These are phyloP conservation scores for Cystofilobasidium ferigula DNA, from an alignment of 768 basidiomycete species.

Conservation along the genomic window DNA sequence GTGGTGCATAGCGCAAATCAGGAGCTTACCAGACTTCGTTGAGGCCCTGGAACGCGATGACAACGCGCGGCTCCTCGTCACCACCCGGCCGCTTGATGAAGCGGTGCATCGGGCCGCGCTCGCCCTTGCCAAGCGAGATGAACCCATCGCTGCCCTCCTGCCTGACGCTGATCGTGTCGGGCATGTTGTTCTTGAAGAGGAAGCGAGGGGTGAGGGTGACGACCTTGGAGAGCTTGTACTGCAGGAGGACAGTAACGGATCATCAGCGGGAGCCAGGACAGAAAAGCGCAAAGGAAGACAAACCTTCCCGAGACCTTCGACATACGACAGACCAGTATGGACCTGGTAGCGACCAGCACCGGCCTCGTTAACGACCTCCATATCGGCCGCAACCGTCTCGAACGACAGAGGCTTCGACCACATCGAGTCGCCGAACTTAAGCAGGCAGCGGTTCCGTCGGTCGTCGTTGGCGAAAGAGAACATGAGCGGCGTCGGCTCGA, in stretches of 20 bases:
- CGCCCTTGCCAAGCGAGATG: conserved; percentile 54
- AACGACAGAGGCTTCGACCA: conserved; percentile 93
- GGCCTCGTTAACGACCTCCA: conserved; percentile 61
- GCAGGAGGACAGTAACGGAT: background rate
- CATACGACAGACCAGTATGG: conserved; percentile 80
- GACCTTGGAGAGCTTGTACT: conserved; percentile 87
- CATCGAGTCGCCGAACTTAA: conserved; percentile 65
- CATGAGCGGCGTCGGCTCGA: conserved; percentile 63
- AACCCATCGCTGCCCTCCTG: conserved; percentile 63
- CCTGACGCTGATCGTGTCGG: conserved; percentile 61
- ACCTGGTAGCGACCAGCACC: conserved; percentile 53
- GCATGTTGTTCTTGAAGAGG: conserved; percentile 69
- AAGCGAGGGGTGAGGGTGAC: conserved; percentile 85
- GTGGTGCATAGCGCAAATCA: background rate
- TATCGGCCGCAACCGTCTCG: conserved; percentile 86
- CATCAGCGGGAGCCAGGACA: background rate
- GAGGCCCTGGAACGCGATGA: conserved; percentile 73
- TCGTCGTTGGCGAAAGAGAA: conserved; percentile 66
- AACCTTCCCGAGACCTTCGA: conserved; percentile 79
- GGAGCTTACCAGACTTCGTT: conserved; percentile 72
- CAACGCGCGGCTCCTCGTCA: conserved; percentile 52
- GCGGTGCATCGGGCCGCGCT: conserved; percentile 56
- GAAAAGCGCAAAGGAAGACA: conserved; percentile 6
- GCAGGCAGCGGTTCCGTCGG: conserved; percentile 68
- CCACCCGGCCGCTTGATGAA: conserved; percentile 46